phyloP scores from a whole-genome alignment of 208 protist genomes.

The Acanthamoeba culbertsoni region DNA sequence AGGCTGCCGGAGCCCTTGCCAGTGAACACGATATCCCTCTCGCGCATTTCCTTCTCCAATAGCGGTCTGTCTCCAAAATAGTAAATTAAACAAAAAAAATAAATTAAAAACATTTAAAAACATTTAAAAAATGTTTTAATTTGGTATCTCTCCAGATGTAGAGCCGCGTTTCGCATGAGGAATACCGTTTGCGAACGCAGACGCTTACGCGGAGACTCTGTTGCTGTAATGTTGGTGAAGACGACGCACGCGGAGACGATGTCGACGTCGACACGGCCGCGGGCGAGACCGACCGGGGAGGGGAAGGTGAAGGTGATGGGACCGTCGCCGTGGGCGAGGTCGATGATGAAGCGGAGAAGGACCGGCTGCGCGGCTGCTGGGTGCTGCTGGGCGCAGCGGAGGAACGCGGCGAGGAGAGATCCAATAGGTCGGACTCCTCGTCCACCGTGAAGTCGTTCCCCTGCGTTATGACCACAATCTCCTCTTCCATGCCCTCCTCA shows the following conservation, averaged over 20 bases:
- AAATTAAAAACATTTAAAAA: too few species aligned
- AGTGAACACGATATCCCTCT: not conserved
- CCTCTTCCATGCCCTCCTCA: not conserved
- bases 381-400: too few species aligned
- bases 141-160: not conserved
- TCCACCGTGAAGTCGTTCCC: too few species aligned
- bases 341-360: not conserved
- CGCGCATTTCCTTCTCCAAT: not conserved
- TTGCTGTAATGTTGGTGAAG: not conserved
- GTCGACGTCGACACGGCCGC: not conserved
- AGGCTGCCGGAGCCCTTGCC: not conserved
- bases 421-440: too few species aligned
- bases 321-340: not conserved
- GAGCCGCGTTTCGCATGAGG: not conserved
- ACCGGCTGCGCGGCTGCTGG: too few species aligned
- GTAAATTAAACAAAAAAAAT: not conserved
- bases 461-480: too few species aligned
- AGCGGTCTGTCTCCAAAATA: not conserved
- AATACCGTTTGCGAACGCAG: constrained; percentile 1
- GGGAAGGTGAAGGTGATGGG: not conserved
- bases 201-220: not conserved
- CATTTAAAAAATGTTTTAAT: too few species aligned
- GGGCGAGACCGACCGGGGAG: not conserved
- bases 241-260: not conserved
- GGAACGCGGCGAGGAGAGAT: too few species aligned